phyloP scores from a whole-genome alignment of 2,329 filamentous ascomycete genomes.

The Corniculantispora saksenae region DNA sequence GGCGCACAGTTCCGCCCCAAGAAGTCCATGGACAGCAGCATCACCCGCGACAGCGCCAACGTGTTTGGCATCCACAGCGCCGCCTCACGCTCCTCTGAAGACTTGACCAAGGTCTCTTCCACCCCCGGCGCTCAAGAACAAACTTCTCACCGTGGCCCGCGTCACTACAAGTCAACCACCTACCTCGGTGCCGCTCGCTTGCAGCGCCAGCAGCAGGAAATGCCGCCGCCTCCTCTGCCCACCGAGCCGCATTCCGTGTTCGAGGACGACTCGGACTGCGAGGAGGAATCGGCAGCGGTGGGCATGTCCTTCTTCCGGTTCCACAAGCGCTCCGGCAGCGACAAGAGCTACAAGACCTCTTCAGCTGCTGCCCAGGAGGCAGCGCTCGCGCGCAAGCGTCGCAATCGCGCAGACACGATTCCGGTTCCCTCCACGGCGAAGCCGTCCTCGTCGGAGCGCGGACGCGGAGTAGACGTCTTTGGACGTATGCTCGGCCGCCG shows the following conservation, averaged over 20 bases:
- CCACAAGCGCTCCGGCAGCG: constrained; percentile 39
- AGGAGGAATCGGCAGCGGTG: constrained; percentile 33
- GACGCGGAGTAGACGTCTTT: constrained; percentile 38
- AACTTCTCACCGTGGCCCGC: constrained; percentile 20
- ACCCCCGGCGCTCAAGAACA: constrained; percentile 19
- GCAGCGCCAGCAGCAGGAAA: constrained; percentile 24
- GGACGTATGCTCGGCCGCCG: constrained; percentile 40
- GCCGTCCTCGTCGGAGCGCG: constrained; percentile 22
- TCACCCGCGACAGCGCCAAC: constrained; percentile 4
- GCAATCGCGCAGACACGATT: constrained; percentile 26
- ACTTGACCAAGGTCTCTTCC: constrained; percentile 24
- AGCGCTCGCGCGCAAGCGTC: constrained; percentile 11
- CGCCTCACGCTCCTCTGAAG: constrained; percentile 27
- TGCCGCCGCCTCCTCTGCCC: constrained; percentile 19
- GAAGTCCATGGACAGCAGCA: constrained; percentile 22
- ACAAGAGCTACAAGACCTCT: constrained; percentile 28
- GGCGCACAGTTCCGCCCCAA: background rate
- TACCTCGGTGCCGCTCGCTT: constrained; percentile 25
- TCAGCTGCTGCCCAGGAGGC: background rate
- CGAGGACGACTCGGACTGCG: constrained; percentile 48
- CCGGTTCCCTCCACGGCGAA: constrained; percentile 26
- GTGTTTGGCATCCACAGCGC: constrained; percentile 25
- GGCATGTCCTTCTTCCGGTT: constrained; percentile 47
- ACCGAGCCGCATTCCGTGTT: constrained; percentile 46
- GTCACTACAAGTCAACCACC: constrained; percentile 31